Conservation (phyloP, 2,329 filamentous ascomycete genomes). For the Aspergillus carbonarius region DNA sequence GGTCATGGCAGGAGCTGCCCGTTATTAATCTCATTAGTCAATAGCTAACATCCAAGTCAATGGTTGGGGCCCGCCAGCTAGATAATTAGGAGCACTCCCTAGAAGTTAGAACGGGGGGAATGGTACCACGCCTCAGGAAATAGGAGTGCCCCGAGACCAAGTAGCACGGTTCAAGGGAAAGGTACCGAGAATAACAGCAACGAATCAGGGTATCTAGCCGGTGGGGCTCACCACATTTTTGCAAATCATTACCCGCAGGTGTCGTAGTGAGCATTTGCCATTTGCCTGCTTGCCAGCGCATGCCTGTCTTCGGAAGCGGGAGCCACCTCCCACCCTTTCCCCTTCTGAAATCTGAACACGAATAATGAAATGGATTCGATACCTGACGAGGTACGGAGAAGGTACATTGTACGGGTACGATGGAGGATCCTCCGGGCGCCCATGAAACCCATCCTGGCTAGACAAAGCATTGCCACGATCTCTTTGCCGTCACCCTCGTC, state of each 20-base stretch:
- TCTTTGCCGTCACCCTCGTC: not conserved
- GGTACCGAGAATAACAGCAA: constrained; percentile 13
- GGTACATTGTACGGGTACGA: not conserved
- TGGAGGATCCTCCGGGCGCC: not conserved
- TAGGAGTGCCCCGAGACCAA: constrained; percentile 9
- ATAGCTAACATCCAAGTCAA: not conserved
- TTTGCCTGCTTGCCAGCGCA: constrained; percentile 15
- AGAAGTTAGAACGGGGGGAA: not conserved
- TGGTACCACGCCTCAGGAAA: constrained; percentile 6
- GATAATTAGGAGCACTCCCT: not conserved
- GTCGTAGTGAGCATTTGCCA: constrained; percentile 16
- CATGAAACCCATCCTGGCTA: not conserved
- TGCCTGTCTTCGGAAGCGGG: constrained; percentile 22
- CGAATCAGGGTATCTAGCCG: constrained; percentile 15
- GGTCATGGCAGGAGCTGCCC: constrained; percentile 9
- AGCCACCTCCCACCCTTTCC: constrained; percentile 12
- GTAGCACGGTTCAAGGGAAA: constrained; percentile 24
- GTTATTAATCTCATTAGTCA: not conserved
- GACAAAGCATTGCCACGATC: not conserved
- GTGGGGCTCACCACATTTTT: constrained; percentile 17
- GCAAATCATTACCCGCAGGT: constrained; percentile 25
- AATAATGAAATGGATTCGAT: not conserved
- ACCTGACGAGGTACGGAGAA: constrained; percentile 1
- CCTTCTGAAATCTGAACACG: not conserved
- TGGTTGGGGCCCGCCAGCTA: constrained; percentile 3